Conservation (phyloP, 345 rosid genomes). For the Raphanus raphanistrum region DNA sequence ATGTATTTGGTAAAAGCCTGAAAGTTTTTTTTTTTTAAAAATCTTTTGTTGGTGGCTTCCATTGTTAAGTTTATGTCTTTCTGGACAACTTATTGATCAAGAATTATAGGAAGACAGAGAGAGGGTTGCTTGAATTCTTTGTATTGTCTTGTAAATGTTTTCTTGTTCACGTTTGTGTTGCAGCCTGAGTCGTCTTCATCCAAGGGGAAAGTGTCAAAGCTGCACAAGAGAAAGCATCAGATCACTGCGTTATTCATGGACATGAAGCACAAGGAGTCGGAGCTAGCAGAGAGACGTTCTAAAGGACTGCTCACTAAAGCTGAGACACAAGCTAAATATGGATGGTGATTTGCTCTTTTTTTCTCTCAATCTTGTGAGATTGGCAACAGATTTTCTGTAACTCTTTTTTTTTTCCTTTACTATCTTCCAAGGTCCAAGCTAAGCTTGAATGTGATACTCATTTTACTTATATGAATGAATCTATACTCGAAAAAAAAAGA, state of each 20-base stretch:
- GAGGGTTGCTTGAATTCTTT: background rate
- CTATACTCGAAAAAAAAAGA: no score
- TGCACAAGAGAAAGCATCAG: constrained; percentile 99
- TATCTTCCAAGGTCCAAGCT: background rate
- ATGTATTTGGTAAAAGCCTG: background rate
- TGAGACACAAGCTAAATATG: constrained; percentile 89
- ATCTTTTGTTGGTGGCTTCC: background rate
- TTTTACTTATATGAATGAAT: constrained; percentile 14
- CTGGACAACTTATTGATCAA: background rate
- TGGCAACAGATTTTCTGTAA: constrained; percentile 17
- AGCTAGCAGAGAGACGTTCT: constrained; percentile 78
- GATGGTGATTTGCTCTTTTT: constrained; percentile 61
- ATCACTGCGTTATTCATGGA: constrained; percentile 72
- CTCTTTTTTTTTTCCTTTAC: background rate
- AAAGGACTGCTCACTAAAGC: constrained; percentile 84
- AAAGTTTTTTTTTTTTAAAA: background rate
- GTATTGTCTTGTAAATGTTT: background rate
- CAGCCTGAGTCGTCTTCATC: constrained; percentile 66
- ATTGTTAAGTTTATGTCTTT: constrained; percentile 1
- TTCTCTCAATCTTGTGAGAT: background rate
- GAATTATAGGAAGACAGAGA: background rate
- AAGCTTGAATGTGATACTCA: constrained; percentile 21
- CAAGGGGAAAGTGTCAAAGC: constrained; percentile 82
- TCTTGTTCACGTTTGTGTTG: constrained; percentile 11
- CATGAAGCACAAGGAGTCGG: constrained; percentile 87